Conservation (phyloP, 176 grass and related monocot species). For the Phyllostachys edulis region DNA sequence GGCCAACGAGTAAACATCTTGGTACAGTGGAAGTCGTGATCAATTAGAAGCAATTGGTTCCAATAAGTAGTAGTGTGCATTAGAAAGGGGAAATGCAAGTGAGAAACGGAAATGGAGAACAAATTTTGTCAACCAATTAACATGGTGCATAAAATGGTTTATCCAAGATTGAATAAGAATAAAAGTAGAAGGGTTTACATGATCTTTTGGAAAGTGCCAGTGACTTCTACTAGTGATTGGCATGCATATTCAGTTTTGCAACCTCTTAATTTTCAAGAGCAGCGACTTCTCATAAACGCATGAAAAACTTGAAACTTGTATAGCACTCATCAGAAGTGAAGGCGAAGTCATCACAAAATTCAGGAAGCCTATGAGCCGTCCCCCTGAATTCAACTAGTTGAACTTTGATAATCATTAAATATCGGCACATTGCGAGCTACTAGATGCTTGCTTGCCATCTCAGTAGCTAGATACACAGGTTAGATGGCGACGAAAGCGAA, state of each 20-base stretch:
- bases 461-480: not conserved
- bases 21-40: slow-evolving; percentile 27
- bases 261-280: not conserved
- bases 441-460: not conserved
- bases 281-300: not conserved
- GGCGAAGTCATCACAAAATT: not conserved
- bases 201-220: not conserved
- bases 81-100: not conserved
- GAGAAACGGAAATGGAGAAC: not conserved
- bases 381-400: not conserved
- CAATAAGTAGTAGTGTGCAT: not conserved
- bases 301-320: not conserved
- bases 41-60: not conserved
- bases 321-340: not conserved
- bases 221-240: not conserved
- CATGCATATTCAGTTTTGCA: not conserved
- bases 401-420: not conserved
- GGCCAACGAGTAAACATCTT: not conserved
- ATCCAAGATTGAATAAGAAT: not conserved
- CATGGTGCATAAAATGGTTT: not conserved
- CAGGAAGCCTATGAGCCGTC: not conserved
- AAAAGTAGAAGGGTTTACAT: not conserved
- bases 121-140: too few relatives aligned
- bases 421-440: not conserved
- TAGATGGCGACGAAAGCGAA: slow-evolving; percentile 14